Conservation (phyloP, 371 early-diverging fungal genomes). For the Zopfochytrium polystomum region DNA sequence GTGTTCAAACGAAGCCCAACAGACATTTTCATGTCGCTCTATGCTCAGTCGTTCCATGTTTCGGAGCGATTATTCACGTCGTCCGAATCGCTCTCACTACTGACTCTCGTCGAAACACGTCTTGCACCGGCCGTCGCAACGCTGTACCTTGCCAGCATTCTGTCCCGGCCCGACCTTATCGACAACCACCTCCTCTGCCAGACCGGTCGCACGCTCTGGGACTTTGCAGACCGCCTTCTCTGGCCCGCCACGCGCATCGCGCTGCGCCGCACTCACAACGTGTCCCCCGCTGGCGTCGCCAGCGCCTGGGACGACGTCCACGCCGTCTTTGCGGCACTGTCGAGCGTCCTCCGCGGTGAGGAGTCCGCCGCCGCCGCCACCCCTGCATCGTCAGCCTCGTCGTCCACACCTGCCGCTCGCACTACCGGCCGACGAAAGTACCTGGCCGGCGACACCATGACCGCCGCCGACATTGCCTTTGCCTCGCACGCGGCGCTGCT, state of each 20-base stretch:
- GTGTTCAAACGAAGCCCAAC: constrained; percentile 32
- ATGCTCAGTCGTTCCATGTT: constrained; percentile 38
- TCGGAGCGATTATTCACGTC: constrained; percentile 35
- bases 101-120: constrained; percentile 28
- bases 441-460: constrained; percentile 30
- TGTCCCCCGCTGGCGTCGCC: constrained; percentile 9
- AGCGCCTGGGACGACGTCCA: constrained; percentile 29
- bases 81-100: constrained; percentile 31
- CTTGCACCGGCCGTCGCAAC: constrained; percentile 38
- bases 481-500: constrained; percentile 38
- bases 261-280: constrained; percentile 14
- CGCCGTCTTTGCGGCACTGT: constrained; percentile 20
- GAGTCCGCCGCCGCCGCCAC: not conserved
- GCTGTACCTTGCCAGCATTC: constrained; percentile 30
- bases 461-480: constrained; percentile 47
- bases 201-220: constrained; percentile 33
- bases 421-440: constrained; percentile 10
- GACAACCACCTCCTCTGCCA: constrained; percentile 27
- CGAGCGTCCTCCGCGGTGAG: no score
- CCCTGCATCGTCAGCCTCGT: not conserved
- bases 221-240: constrained; percentile 11
- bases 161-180: constrained; percentile 17
- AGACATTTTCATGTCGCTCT: constrained; percentile 43
- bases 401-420: not conserved
- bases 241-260: constrained; percentile 31